Conservation (phyloP, 2,329 filamentous ascomycete species). For the Diaporthe australafricana region DNA sequence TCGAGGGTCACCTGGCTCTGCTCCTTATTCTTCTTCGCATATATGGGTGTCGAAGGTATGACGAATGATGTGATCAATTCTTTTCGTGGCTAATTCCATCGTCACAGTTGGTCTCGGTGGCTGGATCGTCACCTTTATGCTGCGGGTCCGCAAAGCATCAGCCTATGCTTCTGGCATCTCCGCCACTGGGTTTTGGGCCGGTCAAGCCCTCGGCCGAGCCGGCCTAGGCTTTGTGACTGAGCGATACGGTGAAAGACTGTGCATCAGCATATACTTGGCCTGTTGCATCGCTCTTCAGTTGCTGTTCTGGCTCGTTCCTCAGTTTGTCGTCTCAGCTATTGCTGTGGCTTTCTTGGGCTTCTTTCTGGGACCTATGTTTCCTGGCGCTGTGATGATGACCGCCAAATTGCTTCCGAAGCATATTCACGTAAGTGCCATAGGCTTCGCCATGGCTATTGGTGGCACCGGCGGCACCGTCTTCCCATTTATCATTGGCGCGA, state of each 20-base stretch:
- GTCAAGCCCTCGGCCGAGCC: conserved; percentile 80
- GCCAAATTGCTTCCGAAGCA: conserved; percentile 80
- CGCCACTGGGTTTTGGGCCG: conserved; percentile 86
- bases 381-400: conserved; percentile 77
- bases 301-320: conserved; percentile 84
- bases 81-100: background rate
- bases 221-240: conserved; percentile 82
- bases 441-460: conserved; percentile 83
- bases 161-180: conserved; percentile 80
- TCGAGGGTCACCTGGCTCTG: conserved; percentile 76
- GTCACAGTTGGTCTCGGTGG: conserved; percentile 54
- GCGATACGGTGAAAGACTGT: conserved; percentile 76
- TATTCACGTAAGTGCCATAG: conserved; percentile 83
- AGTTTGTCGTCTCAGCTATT: conserved; percentile 78
- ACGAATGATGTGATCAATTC: conserved; percentile 62
- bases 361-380: conserved; percentile 84
- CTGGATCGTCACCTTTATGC: conserved; percentile 90
- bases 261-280: conserved; percentile 72
- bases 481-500: conserved; percentile 75
- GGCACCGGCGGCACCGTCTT: conserved; percentile 77
- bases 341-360: conserved; percentile 80
- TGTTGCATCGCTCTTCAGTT: conserved; percentile 74
- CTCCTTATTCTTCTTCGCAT: conserved; percentile 79
- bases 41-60: conserved; percentile 82
- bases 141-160: conserved; percentile 76